These are phyloP conservation scores for Mortierella sp. DNA, from an alignment of 371 early-diverging fungal genomes.

Conservation along the genomic window DNA sequence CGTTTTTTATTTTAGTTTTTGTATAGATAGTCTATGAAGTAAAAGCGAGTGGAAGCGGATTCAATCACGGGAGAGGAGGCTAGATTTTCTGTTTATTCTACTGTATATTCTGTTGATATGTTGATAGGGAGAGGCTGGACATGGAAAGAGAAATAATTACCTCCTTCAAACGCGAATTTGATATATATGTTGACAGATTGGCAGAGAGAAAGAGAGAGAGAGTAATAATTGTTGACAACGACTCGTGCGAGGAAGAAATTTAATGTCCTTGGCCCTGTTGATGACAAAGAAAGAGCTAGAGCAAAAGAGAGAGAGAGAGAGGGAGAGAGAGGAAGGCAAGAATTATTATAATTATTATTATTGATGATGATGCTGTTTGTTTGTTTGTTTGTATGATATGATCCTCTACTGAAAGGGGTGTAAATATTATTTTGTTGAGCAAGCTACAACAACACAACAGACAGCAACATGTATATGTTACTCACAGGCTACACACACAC, in stretches of 20 bases:
- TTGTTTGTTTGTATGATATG: background rate
- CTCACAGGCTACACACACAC: background rate
- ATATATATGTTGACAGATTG: background rate
- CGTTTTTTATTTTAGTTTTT: conserved; percentile 3
- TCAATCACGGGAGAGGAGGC: background rate
- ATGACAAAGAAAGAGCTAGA: conserved; percentile 5
- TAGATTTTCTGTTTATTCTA: background rate
- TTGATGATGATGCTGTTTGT: background rate
- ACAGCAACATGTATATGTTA: no score
- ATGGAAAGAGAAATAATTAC: background rate
- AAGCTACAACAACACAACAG: no score
- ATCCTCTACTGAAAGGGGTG: background rate
- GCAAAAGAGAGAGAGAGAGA: no score
- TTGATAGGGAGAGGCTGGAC: background rate
- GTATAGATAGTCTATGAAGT: background rate
- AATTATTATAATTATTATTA: background rate
- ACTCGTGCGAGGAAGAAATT: background rate
- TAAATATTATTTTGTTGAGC: background rate
- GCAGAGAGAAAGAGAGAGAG: background rate
- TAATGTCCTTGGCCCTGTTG: background rate
- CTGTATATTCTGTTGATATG: background rate
- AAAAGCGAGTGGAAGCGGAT: background rate
- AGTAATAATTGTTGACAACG: background rate
- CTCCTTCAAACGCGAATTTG: conserved; percentile 2
- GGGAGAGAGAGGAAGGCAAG: no score